Conservation (phyloP, 2,329 filamentous ascomycete species). For the Daldinia sp. region DNA sequence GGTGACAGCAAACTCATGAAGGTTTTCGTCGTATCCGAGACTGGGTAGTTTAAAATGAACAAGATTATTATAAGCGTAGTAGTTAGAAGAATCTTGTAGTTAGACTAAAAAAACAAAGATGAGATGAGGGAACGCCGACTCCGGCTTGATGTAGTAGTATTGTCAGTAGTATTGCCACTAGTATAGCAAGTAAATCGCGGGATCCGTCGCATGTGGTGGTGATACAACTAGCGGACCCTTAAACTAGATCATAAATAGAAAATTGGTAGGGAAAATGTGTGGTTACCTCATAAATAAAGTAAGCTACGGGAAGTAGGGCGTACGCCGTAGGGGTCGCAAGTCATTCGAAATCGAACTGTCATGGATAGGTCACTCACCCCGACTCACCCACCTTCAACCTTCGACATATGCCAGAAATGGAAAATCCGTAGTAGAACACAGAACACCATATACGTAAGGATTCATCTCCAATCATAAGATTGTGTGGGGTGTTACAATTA, state of each 20-base stretch:
- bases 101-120: not conserved
- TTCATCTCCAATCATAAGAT: conserved; percentile 10
- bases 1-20: not conserved
- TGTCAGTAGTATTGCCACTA: conserved; percentile 20
- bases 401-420: conserved; percentile 8
- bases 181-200: conserved; percentile 10
- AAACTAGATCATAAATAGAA: not conserved
- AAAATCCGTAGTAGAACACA: conserved; percentile 4
- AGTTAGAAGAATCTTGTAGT: not conserved
- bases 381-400: not conserved
- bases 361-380: conserved; percentile 23
- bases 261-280: not conserved
- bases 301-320: not conserved
- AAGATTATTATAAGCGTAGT: not conserved
- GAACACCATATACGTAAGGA: not conserved
- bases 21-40: not conserved
- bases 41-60: not conserved
- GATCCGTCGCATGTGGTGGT: conserved; percentile 15
- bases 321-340: not conserved
- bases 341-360: conserved; percentile 22
- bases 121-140: conserved; percentile 3
- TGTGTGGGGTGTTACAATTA: conserved; percentile 33
- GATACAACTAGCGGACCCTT: conserved; percentile 15
- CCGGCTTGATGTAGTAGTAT: conserved; percentile 7
- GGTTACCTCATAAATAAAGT: not conserved